Evolutionary conservation across 768 basidiomycete genomes (phyloP).

Genomic region (Suillus luteus): DNA sequence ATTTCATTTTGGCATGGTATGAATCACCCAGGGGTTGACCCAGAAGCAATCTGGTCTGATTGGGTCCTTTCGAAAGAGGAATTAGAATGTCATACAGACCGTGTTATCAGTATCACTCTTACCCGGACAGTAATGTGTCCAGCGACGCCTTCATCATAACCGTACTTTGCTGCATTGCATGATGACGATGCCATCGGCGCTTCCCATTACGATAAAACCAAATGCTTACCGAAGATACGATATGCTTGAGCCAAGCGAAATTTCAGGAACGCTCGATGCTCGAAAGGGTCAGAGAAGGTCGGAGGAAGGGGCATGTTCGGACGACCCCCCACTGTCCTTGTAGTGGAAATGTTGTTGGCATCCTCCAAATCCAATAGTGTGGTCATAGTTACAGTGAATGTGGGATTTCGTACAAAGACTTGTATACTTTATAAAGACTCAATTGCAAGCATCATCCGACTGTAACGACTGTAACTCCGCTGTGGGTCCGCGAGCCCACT

Average conservation of each 20-base stretch:
- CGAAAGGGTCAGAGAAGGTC: constrained; percentile 35
- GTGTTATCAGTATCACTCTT: not conserved
- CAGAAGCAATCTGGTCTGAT: constrained; percentile 46
- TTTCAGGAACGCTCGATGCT: constrained; percentile 46
- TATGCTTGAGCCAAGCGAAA: constrained; percentile 49
- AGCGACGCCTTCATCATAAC: constrained; percentile 50
- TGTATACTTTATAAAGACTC: too few relatives aligned
- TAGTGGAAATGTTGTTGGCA: not conserved
- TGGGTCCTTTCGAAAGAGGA: constrained; percentile 34
- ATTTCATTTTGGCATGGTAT: not conserved
- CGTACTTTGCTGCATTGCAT: constrained; percentile 29
- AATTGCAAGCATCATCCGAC: too few relatives aligned
- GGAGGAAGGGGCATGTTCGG: constrained; percentile 18
- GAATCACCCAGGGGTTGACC: constrained; percentile 48
- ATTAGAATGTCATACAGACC: not conserved
- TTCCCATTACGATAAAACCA: not conserved
- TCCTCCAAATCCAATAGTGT: too few relatives aligned
- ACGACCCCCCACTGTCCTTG: not conserved
- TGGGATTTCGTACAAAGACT: not conserved
- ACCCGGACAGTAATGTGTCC: constrained; percentile 53
- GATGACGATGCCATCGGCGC: constrained; percentile 22
- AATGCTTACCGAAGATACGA: constrained; percentile 43
- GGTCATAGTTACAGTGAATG: not conserved
- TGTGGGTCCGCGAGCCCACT: too few relatives aligned
- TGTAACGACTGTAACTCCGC: too few relatives aligned